phyloP scores from a whole-genome alignment of 2,329 filamentous ascomycete species.

The Fusarium acutatum region DNA sequence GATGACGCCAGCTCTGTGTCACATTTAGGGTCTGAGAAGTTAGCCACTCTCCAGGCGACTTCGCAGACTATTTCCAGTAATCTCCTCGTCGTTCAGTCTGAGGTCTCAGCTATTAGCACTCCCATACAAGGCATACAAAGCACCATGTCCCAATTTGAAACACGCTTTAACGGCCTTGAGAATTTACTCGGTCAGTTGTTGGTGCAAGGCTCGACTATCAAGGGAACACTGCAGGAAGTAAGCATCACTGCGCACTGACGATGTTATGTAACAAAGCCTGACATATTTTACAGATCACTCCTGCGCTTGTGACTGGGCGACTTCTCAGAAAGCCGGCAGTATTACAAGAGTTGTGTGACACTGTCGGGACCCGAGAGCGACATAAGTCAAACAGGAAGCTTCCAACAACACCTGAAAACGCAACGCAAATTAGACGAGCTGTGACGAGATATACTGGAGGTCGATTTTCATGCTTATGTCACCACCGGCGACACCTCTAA shows the following conservation, averaged over 20 bases:
- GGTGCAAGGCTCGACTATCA: background rate
- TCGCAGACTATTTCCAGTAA: background rate
- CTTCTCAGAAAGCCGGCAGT: background rate
- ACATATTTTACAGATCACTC: background rate
- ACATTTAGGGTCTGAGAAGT: background rate
- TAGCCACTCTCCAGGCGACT: fast-evolving
- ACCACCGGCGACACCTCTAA: fast-evolving
- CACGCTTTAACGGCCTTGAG: background rate
- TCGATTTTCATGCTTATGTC: background rate
- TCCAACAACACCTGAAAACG: background rate
- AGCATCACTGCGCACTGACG: background rate
- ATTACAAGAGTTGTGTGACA: background rate
- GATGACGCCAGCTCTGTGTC: background rate
- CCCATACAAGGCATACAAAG: background rate
- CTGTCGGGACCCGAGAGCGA: fast-evolving
- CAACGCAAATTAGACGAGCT: background rate
- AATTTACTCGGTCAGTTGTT: fast-evolving
- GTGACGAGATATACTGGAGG: background rate
- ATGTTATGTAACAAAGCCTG: background rate
- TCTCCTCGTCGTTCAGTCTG: background rate
- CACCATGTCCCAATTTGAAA: fast-evolving
- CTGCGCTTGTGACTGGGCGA: fast-evolving
- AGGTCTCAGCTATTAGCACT: fast-evolving
- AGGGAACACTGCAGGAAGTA: background rate
- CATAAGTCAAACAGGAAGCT: fast-evolving